Evolutionary conservation across 257 asterid species (phyloP).

Genomic region (Fraxinus pennsylvanica): DNA sequence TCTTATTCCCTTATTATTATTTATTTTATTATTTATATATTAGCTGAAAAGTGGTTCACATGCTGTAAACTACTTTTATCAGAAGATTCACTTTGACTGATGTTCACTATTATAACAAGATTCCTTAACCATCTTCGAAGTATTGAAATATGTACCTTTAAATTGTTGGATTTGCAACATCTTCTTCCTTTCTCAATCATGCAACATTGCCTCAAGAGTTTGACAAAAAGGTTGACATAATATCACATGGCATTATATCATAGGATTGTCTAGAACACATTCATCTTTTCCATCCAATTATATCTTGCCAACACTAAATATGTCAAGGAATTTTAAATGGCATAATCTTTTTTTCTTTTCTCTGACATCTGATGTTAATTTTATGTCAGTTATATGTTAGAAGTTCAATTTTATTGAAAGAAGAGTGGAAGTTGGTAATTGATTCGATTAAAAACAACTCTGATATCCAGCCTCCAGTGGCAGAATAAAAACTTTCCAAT

Average conservation of each 20-base stretch:
- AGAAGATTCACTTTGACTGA: not conserved
- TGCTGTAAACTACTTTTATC: not conserved
- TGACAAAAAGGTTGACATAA: too few relatives aligned
- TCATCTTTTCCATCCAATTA: too few relatives aligned
- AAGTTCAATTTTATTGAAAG: not conserved
- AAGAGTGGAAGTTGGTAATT: not conserved
- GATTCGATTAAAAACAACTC: not conserved
- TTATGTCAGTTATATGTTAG: not conserved
- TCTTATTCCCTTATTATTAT: too few relatives aligned
- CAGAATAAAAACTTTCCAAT: too few relatives aligned
- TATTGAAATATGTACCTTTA: not conserved
- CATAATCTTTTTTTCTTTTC: too few relatives aligned
- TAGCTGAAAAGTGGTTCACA: constrained; percentile 10
- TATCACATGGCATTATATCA: too few relatives aligned
- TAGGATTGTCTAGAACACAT: too few relatives aligned
- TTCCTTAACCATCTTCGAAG: not conserved
- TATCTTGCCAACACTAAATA: too few relatives aligned
- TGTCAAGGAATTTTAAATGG: too few relatives aligned
- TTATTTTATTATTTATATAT: not conserved
- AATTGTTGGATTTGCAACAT: not conserved
- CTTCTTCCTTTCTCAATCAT: not conserved
- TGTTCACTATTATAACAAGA: not conserved
- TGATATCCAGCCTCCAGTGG: too few relatives aligned
- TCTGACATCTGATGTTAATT: not conserved
- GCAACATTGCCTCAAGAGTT: too few relatives aligned